Evolutionary conservation across 768 basidiomycete genomes (phyloP), one percentile per base, ranked within the genome.

Genomic region (Agrocybe chaxingu): DNA sequence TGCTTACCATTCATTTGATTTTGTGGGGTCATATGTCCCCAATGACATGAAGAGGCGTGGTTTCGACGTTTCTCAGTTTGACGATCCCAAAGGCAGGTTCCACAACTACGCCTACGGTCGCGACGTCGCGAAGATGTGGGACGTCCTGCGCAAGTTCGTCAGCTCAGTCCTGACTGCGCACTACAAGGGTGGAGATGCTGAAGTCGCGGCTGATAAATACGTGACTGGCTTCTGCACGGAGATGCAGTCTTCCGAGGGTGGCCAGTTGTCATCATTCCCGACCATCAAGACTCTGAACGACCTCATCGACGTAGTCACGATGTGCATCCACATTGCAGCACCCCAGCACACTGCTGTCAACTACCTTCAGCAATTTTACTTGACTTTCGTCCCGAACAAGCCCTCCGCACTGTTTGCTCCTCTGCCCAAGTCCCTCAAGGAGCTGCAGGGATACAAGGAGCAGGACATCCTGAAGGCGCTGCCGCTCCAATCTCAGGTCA

Each of bases 341-440:
- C 60, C 65, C 5, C 66, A 68, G 51, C 66, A 68, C 48, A 68
- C 66, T 30, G 66, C 66, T 1, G 63, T 68, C 51, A 68, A 68
- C 47, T 68, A 66, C 48, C 59, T 68, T n/a, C 66, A 68, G 49
- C 66, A 68, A 45, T 68, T 63, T 46, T 68, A 68, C 53, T 62
- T 61, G 53, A 62, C 64, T 11, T 68, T 66, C 38, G 59, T 68
- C 44, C 64, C 64, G 8, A 68, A 68, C 54, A 65, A 61, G 35
- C 66, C 66, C 7, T 58, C 64, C 1, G 53, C 66, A 8, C 58
- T 68, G 11, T 62, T 53, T 45, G 35, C 49, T 10, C 62, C 58
- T 4, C 55, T 64, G 36, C 66, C 66, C 8, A 45, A 42, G n/a
- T 48, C 57, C 8, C 41, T 66, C 29, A 13, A 34, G 10, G 48